Base-by-base conservation (phyloP, 371 early-diverging fungal genomes). In the Phascolomyces articulosus region DNA sequence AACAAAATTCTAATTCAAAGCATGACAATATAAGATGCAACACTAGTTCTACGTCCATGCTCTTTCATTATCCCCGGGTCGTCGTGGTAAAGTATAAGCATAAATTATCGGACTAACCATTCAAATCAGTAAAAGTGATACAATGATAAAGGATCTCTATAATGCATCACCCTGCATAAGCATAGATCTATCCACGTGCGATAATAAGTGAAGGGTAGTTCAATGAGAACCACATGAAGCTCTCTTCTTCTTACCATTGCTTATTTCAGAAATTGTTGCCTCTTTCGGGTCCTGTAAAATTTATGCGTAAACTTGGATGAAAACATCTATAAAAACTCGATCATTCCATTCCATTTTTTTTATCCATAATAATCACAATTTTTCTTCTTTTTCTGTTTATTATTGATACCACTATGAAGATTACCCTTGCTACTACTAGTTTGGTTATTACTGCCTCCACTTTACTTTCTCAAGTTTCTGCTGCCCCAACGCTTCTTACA, bases 251-350 rank as follows among this genome's bases (percentile, higher is more conserved):
- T n/a, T n/a, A n/a, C n/a, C n/a, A 18, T 1, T 23, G 16, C 51
- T 51, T 23, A 23, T 51, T 51, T 51, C 24, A 51, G 51, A 7
- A 51, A 51, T 51, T 51, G 51, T 51, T 51, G 51, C 51, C 51
- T 9, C 6, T 51, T 24, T 51, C 10, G 51, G 26, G 4, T 18
- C 10, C 51, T 21, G 11, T 51, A 24, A 51, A 24, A 24, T 24
- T 51, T 51, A 51, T 24, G 51, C 51, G 24, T 11, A 4, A 51
- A n/a, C n/a, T n/a, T n/a, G n/a, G n/a, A 21, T 44, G 44, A 44
- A 44, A 44, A 44, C 16, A 16, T 44, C n/a, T 44, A 44, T 44
- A 44, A 13, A 44, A 44, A 44, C 44, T 15, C 44, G 4, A n/a
- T n/a, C n/a, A n/a, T n/a, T n/a, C n/a, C n/a, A n/a, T n/a, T n/a